Percentiles rank a stretch among this genome's conserved stretches.
Conservation (phyloP, 768 basidiomycete genomes). For the Lentinula raphanica region DNA sequence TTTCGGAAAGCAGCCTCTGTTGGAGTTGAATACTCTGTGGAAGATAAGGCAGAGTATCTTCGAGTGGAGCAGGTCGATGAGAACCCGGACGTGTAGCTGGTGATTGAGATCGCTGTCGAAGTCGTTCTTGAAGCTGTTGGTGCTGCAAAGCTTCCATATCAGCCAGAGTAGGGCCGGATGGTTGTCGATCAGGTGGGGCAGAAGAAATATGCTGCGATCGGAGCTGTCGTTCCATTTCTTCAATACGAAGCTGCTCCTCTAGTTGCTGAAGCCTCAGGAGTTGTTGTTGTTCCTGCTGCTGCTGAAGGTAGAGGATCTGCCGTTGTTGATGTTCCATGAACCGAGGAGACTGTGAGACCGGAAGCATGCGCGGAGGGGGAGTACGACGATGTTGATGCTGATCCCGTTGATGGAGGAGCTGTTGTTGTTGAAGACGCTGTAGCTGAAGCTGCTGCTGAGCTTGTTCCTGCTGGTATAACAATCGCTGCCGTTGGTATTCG, state of each 20-base stretch:
- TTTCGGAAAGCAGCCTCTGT: conserved; percentile 71
- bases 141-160: conserved; percentile 43
- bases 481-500: conserved; percentile 35
- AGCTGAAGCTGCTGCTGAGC: conserved; percentile 40
- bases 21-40: conserved; percentile 69
- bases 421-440: conserved; percentile 46
- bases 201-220: conserved; percentile 49
- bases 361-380: conserved; percentile 71
- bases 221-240: conserved; percentile 63
- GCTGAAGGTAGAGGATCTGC: conserved; percentile 62
- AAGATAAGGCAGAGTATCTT: conserved; percentile 49
- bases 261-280: conserved; percentile 53
- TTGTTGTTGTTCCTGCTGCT: conserved; percentile 62
- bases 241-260: conserved; percentile 59
- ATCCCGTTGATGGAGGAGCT: conserved; percentile 30
- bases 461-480: conserved; percentile 46
- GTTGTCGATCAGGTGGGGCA: conserved; percentile 38
- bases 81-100: conserved; percentile 25
- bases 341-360: conserved; percentile 72
- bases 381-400: conserved; percentile 47
- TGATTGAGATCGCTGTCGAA: conserved; percentile 41
- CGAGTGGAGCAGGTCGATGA: conserved; percentile 34
- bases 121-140: conserved; percentile 41
- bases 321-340: conserved; percentile 74
- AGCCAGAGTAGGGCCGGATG: conserved; percentile 40